Evolutionary conservation across 345 rosid genomes (phyloP).

Genomic region (Ricinus communis): DNA sequence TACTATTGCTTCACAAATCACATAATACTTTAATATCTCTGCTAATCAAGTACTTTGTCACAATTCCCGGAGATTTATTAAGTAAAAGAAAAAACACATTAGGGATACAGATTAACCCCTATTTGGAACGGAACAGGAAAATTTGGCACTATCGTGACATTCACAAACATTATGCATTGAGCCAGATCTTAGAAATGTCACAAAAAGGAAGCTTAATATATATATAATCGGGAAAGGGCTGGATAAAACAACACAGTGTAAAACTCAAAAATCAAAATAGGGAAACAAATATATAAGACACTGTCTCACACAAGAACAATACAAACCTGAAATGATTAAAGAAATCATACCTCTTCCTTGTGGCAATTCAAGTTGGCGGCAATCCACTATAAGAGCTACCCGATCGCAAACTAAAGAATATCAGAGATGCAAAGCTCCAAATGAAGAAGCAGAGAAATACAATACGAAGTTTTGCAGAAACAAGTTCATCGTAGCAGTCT

Average conservation of each 20-base stretch:
- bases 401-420: slow-evolving; percentile 17
- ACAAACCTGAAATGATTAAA: background rate
- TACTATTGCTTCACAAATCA: background rate
- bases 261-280: background rate
- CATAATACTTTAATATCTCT: too few relatives aligned
- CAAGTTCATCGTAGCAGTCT: slow-evolving; percentile 14
- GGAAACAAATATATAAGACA: background rate
- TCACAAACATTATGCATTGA: background rate
- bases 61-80: background rate
- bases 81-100: background rate
- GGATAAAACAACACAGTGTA: too few relatives aligned
- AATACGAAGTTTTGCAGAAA: slow-evolving; percentile 15
- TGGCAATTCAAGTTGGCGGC: slow-evolving; percentile 30
- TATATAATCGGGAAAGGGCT: background rate
- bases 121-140: background rate
- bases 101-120: background rate
- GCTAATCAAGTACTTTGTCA: background rate
- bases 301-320: background rate
- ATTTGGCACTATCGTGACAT: background rate
- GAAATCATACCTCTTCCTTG: slow-evolving; percentile 6
- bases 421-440: slow-evolving; percentile 20
- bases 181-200: background rate
- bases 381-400: slow-evolving; percentile 21
- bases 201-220: background rate
- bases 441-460: slow-evolving; percentile 21